Percentiles rank a stretch among this genome's conserved stretches.
Conservation (phyloP, 805 yeast species). For the Candida caryicola region DNA sequence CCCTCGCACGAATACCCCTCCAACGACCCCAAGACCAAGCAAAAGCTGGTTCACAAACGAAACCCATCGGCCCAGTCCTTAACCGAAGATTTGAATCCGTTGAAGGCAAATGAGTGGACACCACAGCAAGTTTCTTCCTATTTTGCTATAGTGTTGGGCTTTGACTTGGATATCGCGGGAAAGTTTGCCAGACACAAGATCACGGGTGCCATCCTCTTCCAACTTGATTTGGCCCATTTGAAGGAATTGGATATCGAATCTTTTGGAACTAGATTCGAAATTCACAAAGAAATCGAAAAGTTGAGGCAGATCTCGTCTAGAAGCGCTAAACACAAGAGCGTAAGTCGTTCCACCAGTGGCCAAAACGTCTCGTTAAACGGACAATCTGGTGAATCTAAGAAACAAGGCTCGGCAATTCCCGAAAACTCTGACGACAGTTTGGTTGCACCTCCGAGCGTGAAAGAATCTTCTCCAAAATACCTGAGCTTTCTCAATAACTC, state of each 20-base stretch:
- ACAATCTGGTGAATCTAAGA: not conserved
- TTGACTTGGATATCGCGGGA: slow-evolving; percentile 70
- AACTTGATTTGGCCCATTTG: slow-evolving; percentile 78
- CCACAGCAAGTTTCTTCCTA: slow-evolving; percentile 83
- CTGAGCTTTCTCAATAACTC: slow-evolving; percentile 16
- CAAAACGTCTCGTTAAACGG: slow-evolving; percentile 2
- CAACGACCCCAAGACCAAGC: not conserved
- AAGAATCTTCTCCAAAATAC: slow-evolving; percentile 9
- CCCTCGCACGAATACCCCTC: not conserved
- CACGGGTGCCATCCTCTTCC: slow-evolving; percentile 80
- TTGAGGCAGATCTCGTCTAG: slow-evolving; percentile 34
- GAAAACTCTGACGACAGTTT: slow-evolving; percentile 7
- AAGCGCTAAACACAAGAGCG: slow-evolving; percentile 12
- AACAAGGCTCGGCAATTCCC: slow-evolving; percentile 1
- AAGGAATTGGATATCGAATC: slow-evolving; percentile 90
- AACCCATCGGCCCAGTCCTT: slow-evolving; percentile 12
- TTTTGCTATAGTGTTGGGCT: slow-evolving; percentile 65
- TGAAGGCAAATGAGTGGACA: slow-evolving; percentile 64
- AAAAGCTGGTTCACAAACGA: slow-evolving; percentile 5
- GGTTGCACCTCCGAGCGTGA: slow-evolving; percentile 11
- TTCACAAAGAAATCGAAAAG: slow-evolving; percentile 83
- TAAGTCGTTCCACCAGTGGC: slow-evolving; percentile 10
- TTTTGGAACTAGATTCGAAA: slow-evolving; percentile 93
- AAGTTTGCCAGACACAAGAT: slow-evolving; percentile 86
- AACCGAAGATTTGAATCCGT: slow-evolving; percentile 40